Base-by-base conservation (phyloP, 768 basidiomycete genomes). In the Naganishia onofrii region DNA sequence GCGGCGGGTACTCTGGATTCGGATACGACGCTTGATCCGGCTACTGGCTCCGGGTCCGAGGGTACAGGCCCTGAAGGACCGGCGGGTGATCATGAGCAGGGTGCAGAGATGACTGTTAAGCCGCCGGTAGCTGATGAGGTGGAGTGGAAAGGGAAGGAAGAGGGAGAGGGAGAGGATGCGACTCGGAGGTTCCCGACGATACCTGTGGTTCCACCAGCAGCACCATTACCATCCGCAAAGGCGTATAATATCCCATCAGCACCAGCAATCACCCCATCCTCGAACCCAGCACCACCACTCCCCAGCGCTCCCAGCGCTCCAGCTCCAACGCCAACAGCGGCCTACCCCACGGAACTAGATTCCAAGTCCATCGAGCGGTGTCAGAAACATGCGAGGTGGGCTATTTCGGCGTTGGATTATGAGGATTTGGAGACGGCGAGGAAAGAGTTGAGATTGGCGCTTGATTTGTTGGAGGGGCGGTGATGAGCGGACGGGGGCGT, bases 401-500 rank as follows among this genome's bases (percentile, higher is more conserved):
- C 95, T 8, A 91, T 97, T 69, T 92, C 91, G 34, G 88, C 96
- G n/a, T 83, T 99, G 67, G 93, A 97, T 77, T 97, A 94, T 78
- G 95, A 98, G 78, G 95, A 99, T 80, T 84, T 85, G 12, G 89
- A 90, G 72, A 90, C 91, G 75, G 95, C 95, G 21, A 85, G 86
- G 76, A 88, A 86, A 78, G 93, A 99, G 81, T 81, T 99, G 73
- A 84, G 86, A 73, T 84, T 86, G 42, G 95, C 95, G 17, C 81
- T 99, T 69, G 77, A 70, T 28, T 71, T 81, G 67, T 69, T 84
- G 10, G 83, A 77, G 7, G 76, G 75, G 29, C 73, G 53, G 2
- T 60, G 31, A 42, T 19, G 17, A 28, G 10, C 3, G 36, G 36
- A n/a, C n/a, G n/a, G n/a, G n/a, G n/a, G n/a, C n/a, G n/a, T n/a